Evolutionary conservation across 2,329 filamentous ascomycete genomes (phyloP), one percentile per base, ranked within the genome.

Genomic region (Penicillium fuscoglaucum): DNA sequence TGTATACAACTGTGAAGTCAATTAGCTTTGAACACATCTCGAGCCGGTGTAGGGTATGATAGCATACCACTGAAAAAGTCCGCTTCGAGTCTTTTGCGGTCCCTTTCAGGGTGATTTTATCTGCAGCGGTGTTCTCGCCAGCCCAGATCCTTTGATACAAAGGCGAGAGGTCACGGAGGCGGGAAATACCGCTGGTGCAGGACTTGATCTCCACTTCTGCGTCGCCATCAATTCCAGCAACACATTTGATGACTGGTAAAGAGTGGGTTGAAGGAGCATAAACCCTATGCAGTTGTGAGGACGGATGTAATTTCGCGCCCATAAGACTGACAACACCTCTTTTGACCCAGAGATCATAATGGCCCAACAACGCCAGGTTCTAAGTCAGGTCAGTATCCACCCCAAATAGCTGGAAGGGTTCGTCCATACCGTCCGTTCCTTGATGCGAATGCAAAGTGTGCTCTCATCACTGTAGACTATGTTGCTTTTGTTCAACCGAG

Each of bases 241-340:
- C 68, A 41, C 75, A 78, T 60, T 76, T 76, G 17, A 88, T 81
- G 9, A 80, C 74, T 2, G 82, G 82, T 13, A 87, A 74, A 8
- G 84, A 83, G 66, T 85, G 82, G 6, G 81, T 84, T 15, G 79
- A 81, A 12, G 84, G 81, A 6, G 83, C 83, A 70, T 79, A 84
- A 8, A 85, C 78, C 57, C 81, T 74, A 63, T 82, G 78, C 1
- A 73, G 47, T 13, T 65, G 64, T 8, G 75, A 66, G 2, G 78
- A 77, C 13, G 81, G 76, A 55, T 79, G 76, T 10, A 87, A 64
- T 41, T 83, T 82, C n/a, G 84, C 83, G 35, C 85, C 85, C 68
- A 84, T 82, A 48, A 87, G 68, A 48, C 80, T 82, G 35, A 86
- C 72, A 28, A 83, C 77, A 13, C 85, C 85, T 65, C 78, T 76